These are phyloP conservation scores for Cadophora gregata DNA, from an alignment of 2,329 filamentous ascomycete species.

Conservation along the genomic window DNA sequence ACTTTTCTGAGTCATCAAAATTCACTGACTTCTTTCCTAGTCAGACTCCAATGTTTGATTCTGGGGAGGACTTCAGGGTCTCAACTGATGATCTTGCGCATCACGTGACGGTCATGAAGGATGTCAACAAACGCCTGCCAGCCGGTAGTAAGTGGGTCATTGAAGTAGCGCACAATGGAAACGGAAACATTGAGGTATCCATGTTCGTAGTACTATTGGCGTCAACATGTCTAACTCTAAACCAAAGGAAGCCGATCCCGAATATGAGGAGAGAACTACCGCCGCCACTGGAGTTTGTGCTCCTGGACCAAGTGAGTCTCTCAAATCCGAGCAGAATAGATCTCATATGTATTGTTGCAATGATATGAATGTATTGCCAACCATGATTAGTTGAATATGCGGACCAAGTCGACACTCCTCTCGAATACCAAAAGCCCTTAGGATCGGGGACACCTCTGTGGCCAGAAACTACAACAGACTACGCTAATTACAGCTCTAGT, in stretches of 20 bases:
- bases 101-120: slow-evolving; percentile 51
- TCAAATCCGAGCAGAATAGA: background rate
- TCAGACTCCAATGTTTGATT: slow-evolving; percentile 16
- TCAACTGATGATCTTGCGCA: slow-evolving; percentile 52
- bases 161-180: slow-evolving; percentile 62
- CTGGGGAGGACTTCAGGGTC: slow-evolving; percentile 54
- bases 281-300: background rate
- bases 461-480: slow-evolving; percentile 46
- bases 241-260: slow-evolving; percentile 4
- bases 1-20: background rate
- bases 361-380: background rate
- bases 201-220: background rate
- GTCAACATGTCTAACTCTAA: background rate
- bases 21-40: background rate
- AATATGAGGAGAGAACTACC: background rate
- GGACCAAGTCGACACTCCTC: slow-evolving; percentile 51
- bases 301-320: slow-evolving; percentile 7
- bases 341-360: background rate
- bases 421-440: slow-evolving; percentile 54
- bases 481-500: slow-evolving; percentile 34
- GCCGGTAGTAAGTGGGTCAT: slow-evolving; percentile 57
- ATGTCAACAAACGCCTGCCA: slow-evolving; percentile 55
- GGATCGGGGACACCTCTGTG: slow-evolving; percentile 57
- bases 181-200: slow-evolving; percentile 53
- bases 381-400: slow-evolving; percentile 50